These are phyloP conservation scores for Gnaphalium uliginosum DNA, from an alignment of 129 eudicot genomes.

Conservation along the genomic window DNA sequence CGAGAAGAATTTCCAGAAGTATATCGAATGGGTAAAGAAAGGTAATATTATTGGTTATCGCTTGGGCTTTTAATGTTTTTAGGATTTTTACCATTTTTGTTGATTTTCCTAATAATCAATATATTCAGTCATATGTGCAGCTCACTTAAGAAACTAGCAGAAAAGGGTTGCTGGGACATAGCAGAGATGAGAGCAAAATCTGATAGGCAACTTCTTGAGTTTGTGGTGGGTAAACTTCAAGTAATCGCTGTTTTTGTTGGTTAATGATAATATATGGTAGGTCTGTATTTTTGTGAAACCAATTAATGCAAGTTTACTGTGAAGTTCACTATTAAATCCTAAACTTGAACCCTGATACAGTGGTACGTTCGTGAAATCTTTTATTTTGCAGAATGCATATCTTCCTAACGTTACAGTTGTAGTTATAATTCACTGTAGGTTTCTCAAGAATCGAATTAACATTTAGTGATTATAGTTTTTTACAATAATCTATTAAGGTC, in stretches of 20 bases:
- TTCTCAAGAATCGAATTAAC: constrained; percentile 6
- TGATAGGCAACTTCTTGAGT: constrained; percentile 70
- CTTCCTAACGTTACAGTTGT: neutral
- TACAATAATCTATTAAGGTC: constrained; percentile 49
- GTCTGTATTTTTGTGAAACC: neutral
- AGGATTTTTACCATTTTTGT: neutral
- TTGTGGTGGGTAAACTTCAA: constrained; percentile 50
- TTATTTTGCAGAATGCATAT: neutral
- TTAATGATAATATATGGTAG: neutral
- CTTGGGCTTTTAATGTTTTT: neutral
- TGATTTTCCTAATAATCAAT: constrained; percentile 31
- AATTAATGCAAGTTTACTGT: neutral
- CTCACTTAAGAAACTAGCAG: constrained; percentile 71
- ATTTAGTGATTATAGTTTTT: constrained; percentile 7
- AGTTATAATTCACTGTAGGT: constrained; percentile 12
- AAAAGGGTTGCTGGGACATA: constrained; percentile 86
- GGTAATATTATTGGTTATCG: constrained; percentile 39
- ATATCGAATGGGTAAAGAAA: constrained; percentile 80
- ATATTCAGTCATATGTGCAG: constrained; percentile 52
- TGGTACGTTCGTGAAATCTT: neutral
- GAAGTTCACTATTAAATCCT: constrained; percentile 1
- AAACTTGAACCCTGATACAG: neutral
- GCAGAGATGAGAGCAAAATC: constrained; percentile 69
- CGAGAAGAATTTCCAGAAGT: constrained; percentile 83
- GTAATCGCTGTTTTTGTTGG: constrained; percentile 11